These are phyloP conservation scores for Zasmidium citrigriseum DNA, from an alignment of 2,329 filamentous ascomycete species.

Conservation along the genomic window DNA sequence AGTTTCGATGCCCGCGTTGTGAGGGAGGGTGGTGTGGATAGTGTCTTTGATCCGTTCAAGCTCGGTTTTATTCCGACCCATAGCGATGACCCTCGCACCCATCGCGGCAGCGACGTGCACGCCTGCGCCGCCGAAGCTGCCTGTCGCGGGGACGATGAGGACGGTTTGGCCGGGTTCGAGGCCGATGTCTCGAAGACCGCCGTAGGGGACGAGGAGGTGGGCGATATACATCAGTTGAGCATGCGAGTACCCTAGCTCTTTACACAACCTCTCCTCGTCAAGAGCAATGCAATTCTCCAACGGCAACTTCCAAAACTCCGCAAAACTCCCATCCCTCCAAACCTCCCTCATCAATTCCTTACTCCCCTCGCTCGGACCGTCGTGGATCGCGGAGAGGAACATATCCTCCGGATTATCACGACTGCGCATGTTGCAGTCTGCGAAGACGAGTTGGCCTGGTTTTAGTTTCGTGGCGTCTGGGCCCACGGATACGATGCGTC, in stretches of 20 bases:
- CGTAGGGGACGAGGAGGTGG: slow-evolving; percentile 45
- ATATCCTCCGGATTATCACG: slow-evolving; percentile 38
- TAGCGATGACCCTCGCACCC: slow-evolving; percentile 53
- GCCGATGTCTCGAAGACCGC: slow-evolving; percentile 46
- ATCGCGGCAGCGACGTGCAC: slow-evolving; percentile 52
- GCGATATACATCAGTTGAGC: slow-evolving; percentile 43
- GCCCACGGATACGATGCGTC: slow-evolving; percentile 38
- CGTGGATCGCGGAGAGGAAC: slow-evolving; percentile 35
- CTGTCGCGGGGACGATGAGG: slow-evolving; percentile 51
- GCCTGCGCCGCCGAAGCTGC: slow-evolving; percentile 50
- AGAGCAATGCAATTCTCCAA: slow-evolving; percentile 40
- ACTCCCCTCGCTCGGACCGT: slow-evolving; percentile 32
- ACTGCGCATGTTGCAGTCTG: slow-evolving; percentile 37
- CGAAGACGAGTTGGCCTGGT: slow-evolving; percentile 40
- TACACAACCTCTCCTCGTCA: slow-evolving; percentile 35
- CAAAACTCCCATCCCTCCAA: slow-evolving; percentile 42
- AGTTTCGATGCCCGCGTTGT: slow-evolving; percentile 36
- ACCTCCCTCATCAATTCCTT: slow-evolving; percentile 37
- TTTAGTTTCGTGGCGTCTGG: slow-evolving; percentile 38
- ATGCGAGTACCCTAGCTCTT: slow-evolving; percentile 42
- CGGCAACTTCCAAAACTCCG: slow-evolving; percentile 38
- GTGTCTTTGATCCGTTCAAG: neutral
- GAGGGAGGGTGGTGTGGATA: neutral
- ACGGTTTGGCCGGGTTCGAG: slow-evolving; percentile 48
- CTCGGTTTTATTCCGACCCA: slow-evolving; percentile 20